A percentile compares a stretch with the other conserved stretches of the same genome.
These are phyloP conservation scores for Elaeis oleifera DNA, from an alignment of 202 grass and related monocot species.

Conservation along the genomic window DNA sequence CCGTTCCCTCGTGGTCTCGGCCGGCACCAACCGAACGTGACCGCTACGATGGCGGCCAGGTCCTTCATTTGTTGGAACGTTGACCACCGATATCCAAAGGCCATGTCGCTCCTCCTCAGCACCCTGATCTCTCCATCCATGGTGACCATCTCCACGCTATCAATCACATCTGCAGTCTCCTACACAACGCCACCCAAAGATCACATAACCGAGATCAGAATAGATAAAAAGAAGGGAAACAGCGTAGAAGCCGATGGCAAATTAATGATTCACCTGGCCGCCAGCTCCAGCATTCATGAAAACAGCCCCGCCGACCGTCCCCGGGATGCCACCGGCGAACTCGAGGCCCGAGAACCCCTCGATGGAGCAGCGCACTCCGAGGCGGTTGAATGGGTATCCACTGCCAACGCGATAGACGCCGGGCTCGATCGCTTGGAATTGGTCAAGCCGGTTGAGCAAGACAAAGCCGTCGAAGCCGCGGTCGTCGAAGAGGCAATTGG, in stretches of 20 bases:
- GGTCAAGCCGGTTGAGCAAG: constrained; percentile 3
- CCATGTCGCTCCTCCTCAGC: constrained; percentile 3
- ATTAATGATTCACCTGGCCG: constrained; percentile 3
- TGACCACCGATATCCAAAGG: constrained; percentile 14
- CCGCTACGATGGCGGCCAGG: constrained; percentile 6
- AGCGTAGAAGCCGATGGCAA: too few relatives aligned
- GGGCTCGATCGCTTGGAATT: constrained; percentile 2
- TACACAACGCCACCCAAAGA: neutral
- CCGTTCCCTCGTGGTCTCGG: neutral
- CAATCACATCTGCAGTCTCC: constrained; percentile 9
- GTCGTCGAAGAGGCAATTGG: constrained; percentile 24
- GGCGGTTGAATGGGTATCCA: constrained; percentile 6
- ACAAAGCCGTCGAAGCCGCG: constrained; percentile 17
- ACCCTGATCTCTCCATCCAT: constrained; percentile 6
- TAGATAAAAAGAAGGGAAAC: too few relatives aligned
- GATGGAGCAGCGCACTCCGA: constrained; percentile 7
- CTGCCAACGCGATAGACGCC: constrained; percentile 17
- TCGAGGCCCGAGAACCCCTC: constrained; percentile 18
- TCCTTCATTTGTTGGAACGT: constrained; percentile 19
- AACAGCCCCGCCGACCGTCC: constrained; percentile 15
- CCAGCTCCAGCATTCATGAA: constrained; percentile 20
- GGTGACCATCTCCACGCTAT: constrained; percentile 15
- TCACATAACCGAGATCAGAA: too few relatives aligned
- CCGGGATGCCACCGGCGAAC: constrained; percentile 13
- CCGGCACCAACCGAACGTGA: neutral